phyloP scores from a whole-genome alignment of 2,329 filamentous ascomycete genomes.

The Didymella pinodella region DNA sequence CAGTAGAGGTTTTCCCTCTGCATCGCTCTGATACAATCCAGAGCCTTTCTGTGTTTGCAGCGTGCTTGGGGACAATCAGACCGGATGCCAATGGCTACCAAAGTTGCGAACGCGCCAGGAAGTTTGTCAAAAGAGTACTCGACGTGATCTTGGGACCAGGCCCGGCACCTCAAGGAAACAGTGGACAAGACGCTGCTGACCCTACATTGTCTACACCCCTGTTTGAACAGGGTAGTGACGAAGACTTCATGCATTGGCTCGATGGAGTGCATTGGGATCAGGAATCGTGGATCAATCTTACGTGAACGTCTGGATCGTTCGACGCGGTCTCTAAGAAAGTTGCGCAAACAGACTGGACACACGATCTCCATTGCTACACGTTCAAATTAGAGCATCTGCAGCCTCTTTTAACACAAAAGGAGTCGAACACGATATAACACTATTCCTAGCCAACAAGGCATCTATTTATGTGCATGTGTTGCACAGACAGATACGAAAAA shows the following conservation, averaged over 20 bases:
- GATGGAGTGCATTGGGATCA: conserved; percentile 55
- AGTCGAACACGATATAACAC: too few relatives aligned
- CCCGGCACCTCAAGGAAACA: conserved; percentile 9
- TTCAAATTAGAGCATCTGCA: not conserved
- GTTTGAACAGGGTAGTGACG: conserved; percentile 49
- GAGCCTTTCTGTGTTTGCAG: conserved; percentile 56
- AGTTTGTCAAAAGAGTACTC: conserved; percentile 53
- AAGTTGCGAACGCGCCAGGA: conserved; percentile 53
- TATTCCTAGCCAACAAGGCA: too few relatives aligned
- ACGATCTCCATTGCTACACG: too few relatives aligned
- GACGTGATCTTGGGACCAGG: conserved; percentile 53
- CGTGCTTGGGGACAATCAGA: conserved; percentile 51
- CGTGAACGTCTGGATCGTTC: conserved; percentile 13
- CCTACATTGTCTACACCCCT: conserved; percentile 46
- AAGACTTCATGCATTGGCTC: conserved; percentile 56
- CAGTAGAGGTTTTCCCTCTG: conserved; percentile 41
- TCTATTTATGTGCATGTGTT: too few relatives aligned
- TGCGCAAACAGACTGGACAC: conserved; percentile 60
- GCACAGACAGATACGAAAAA: too few relatives aligned
- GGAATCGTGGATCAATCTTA: conserved; percentile 42
- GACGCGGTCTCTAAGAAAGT: not conserved
- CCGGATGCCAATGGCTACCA: conserved; percentile 52
- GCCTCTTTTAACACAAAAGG: too few relatives aligned
- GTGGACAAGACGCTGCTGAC: conserved; percentile 30
- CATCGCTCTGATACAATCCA: conserved; percentile 57